Base-by-base conservation (phyloP, 2,329 filamentous ascomycete genomes). In the Xylariaceae sp. region DNA sequence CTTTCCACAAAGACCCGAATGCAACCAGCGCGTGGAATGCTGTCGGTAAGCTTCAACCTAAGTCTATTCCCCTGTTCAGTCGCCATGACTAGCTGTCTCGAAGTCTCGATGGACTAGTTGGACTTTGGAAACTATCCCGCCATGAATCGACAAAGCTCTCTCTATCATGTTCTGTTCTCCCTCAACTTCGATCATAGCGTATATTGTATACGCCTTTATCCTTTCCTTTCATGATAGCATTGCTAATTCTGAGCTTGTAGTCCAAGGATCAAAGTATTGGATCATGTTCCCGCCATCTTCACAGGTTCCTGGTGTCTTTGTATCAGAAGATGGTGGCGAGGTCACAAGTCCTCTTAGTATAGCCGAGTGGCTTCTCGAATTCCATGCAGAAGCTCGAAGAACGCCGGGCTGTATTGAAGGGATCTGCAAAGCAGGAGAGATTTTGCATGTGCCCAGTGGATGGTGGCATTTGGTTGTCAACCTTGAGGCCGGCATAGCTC, bases 381-480 rank as follows among this genome's bases (percentile, higher is more conserved):
- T 97, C 74, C 94, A 97, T 71, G 83, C 82, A 1, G 88, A 92
- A 69, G 94, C 93, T 8, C 84, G 93, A 55, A 79, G 77, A 55
- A 85, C 87, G 1, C 83, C 87, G 0, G 90, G 88, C 9, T 97
- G 92, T 69, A 75, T 88, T 35, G 93, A 97, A 75, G 93, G 91
- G 0, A 86, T 97, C 34, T 97, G 93, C 71, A 75, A 78, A 11
- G 84, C 86, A 48, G 93, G 93, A 1, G 94, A 97, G 73, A 87
- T 97, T 13, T 75, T 97, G 53, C 90, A 97, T 71, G 93, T 97
- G 4, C 93, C 94, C 0, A 92, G 88, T 55, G 92, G 93, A 4
- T 97, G 93, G 93, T 97, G 94, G 87, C 93, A 97, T 78, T 78
- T 97, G 37, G 94, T 97, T 8, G 87, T 97, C 51, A 97, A 97